Conservation (phyloP, 371 early-diverging fungal species). For the Actinomucor elegans region DNA sequence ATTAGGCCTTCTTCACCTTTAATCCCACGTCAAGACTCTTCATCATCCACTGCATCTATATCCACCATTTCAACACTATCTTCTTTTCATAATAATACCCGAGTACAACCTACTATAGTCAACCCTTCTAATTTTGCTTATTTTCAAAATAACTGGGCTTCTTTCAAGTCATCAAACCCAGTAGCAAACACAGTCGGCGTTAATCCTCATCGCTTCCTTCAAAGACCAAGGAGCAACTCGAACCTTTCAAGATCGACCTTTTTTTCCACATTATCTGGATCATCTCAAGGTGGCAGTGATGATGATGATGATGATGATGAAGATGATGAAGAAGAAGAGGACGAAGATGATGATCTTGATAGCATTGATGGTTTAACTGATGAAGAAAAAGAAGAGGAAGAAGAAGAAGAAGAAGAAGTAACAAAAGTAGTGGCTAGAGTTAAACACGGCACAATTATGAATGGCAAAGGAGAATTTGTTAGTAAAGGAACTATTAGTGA, state of each 20-base stretch:
- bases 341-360: slow-evolving; percentile 18
- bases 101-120: slow-evolving; percentile 20
- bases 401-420: slow-evolving; percentile 9
- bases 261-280: slow-evolving; percentile 9
- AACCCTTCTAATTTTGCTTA: slow-evolving; percentile 19
- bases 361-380: slow-evolving; percentile 29
- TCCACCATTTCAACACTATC: not conserved
- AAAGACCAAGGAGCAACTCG: slow-evolving; percentile 32
- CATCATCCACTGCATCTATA: not conserved
- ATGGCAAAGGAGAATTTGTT: slow-evolving; percentile 49
- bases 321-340: slow-evolving; percentile 4
- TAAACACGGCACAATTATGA: slow-evolving; percentile 50
- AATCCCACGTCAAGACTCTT: slow-evolving; percentile 8
- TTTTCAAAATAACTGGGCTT: slow-evolving; percentile 20
- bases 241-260: slow-evolving; percentile 24
- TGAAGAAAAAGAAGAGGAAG: slow-evolving; percentile 6
- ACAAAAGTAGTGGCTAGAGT: slow-evolving; percentile 44
- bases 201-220: slow-evolving; percentile 27
- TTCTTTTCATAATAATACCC: no score
- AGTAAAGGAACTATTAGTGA: slow-evolving; percentile 25
- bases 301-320: slow-evolving; percentile 10
- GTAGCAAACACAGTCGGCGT: slow-evolving; percentile 19
- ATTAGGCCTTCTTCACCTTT: slow-evolving; percentile 26
- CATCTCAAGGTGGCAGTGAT: not conserved
- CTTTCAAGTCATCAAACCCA: slow-evolving; percentile 9